phyloP scores from a whole-genome alignment of 2,329 filamentous ascomycete genomes.

The Ophiostoma sp. region DNA sequence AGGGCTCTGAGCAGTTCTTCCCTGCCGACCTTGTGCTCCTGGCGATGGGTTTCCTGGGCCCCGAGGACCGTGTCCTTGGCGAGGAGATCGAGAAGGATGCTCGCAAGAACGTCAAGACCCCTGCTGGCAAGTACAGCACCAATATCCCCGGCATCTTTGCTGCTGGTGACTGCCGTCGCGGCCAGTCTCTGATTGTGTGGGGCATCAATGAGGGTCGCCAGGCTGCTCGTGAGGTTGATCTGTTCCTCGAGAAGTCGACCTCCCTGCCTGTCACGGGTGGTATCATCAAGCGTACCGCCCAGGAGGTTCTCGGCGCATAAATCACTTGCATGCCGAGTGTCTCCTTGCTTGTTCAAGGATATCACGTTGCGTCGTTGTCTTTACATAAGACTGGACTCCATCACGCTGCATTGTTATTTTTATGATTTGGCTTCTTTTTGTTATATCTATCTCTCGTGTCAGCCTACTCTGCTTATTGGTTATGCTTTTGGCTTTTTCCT shows the following conservation, averaged over 20 bases:
- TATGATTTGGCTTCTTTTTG: background rate
- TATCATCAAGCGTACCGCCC: constrained; percentile 76
- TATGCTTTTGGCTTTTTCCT: background rate
- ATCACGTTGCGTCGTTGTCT: background rate
- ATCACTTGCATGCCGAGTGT: background rate
- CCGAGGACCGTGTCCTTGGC: constrained; percentile 80
- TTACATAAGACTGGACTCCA: background rate
- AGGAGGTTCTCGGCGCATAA: constrained; percentile 21
- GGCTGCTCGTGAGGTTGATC: constrained; percentile 84
- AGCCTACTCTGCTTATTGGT: background rate
- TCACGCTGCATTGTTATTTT: background rate
- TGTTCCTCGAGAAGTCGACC: constrained; percentile 55
- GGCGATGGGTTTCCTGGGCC: constrained; percentile 95
- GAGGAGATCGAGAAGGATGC: constrained; percentile 86
- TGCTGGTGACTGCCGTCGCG: constrained; percentile 89
- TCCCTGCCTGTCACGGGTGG: constrained; percentile 78
- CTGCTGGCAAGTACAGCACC: constrained; percentile 79
- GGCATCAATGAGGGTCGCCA: constrained; percentile 97
- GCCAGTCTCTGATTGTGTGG: constrained; percentile 47
- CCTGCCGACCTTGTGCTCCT: constrained; percentile 88
- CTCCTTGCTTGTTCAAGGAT: no score
- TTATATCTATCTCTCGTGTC: background rate
- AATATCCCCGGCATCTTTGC: constrained; percentile 86
- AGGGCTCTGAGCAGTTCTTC: constrained; percentile 92
- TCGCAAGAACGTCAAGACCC: constrained; percentile 94